Conservation (phyloP, 2,329 filamentous ascomycete genomes). For the Periconia sp. region DNA sequence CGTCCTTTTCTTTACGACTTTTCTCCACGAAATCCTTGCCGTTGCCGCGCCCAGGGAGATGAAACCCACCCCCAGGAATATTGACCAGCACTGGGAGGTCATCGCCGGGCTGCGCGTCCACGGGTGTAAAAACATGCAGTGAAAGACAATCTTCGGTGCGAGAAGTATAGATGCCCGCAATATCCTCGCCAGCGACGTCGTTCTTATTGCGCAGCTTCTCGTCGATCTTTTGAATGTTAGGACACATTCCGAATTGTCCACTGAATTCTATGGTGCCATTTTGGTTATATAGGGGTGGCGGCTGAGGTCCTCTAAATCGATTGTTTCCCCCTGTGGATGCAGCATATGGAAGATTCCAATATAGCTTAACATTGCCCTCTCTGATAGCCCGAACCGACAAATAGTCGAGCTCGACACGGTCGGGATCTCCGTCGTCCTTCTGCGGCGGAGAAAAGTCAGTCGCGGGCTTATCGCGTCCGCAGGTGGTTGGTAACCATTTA, state of each 20-base stretch:
- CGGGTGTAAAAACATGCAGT: slow-evolving; percentile 39
- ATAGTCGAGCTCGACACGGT: slow-evolving; percentile 35
- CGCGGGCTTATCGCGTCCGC: background rate
- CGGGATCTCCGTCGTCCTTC: slow-evolving; percentile 17
- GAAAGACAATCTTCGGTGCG: slow-evolving; percentile 47
- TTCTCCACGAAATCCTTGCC: slow-evolving; percentile 36
- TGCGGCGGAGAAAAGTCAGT: background rate
- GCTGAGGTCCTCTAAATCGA: slow-evolving; percentile 34
- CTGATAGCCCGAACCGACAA: slow-evolving; percentile 31
- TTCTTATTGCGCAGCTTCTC: slow-evolving; percentile 24
- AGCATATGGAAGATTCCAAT: slow-evolving; percentile 39
- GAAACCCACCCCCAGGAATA: slow-evolving; percentile 51
- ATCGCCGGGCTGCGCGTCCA: slow-evolving; percentile 35
- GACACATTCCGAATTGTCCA: slow-evolving; percentile 36
- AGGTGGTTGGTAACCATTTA: background rate
- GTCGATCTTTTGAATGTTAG: slow-evolving; percentile 37
- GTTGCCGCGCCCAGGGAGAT: slow-evolving; percentile 36
- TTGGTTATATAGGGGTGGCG: slow-evolving; percentile 25
- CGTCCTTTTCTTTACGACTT: slow-evolving; percentile 28
- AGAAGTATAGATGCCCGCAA: slow-evolving; percentile 27
- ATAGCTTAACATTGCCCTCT: slow-evolving; percentile 28
- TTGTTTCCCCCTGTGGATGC: slow-evolving; percentile 31
- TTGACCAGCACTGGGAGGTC: slow-evolving; percentile 46
- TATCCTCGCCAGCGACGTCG: slow-evolving; percentile 27
- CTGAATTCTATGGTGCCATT: slow-evolving; percentile 30